phyloP scores from a whole-genome alignment of 257 asterid genomes.

The Scutellaria galericulata region DNA sequence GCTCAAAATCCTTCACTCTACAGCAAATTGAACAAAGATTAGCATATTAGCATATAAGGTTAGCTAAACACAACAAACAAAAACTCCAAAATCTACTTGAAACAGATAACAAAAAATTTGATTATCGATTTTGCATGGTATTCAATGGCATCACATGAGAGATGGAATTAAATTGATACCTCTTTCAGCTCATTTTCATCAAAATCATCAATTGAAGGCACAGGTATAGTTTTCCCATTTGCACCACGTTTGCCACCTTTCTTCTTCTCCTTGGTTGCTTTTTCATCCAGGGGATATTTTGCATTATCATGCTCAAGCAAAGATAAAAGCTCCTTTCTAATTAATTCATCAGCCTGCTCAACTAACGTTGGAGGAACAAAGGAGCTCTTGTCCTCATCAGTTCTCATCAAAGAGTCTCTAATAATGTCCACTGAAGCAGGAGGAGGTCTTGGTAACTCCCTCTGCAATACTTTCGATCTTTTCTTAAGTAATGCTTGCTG shows the following conservation, averaged over 20 bases:
- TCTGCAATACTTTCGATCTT: slow-evolving; percentile 92
- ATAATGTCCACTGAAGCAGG: slow-evolving; percentile 77
- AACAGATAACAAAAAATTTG: neutral
- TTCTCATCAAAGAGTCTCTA: slow-evolving; percentile 62
- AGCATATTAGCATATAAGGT: neutral
- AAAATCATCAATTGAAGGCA: slow-evolving; percentile 77
- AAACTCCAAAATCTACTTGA: slow-evolving; percentile 2
- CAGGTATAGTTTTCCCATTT: slow-evolving; percentile 52
- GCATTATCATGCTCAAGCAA: slow-evolving; percentile 91
- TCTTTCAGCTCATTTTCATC: slow-evolving; percentile 82
- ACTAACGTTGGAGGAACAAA: slow-evolving; percentile 88
- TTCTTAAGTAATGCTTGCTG: slow-evolving; percentile 79
- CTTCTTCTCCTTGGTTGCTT: slow-evolving; percentile 78
- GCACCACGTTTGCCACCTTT: slow-evolving; percentile 65
- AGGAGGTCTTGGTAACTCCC: slow-evolving; percentile 99
- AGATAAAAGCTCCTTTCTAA: slow-evolving; percentile 79
- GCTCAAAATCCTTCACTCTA: neutral
- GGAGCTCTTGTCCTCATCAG: slow-evolving; percentile 91
- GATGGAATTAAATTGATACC: slow-evolving; percentile 47
- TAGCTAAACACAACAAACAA: slow-evolving; percentile 23
- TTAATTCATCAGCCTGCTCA: slow-evolving; percentile 96
- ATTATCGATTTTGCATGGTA: neutral
- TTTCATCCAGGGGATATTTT: slow-evolving; percentile 85
- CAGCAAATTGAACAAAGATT: slow-evolving; percentile 1
- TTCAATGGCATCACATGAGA: neutral